Conservation (phyloP, 306 rosid genomes). For the Dalbergia cochinchinensis region DNA sequence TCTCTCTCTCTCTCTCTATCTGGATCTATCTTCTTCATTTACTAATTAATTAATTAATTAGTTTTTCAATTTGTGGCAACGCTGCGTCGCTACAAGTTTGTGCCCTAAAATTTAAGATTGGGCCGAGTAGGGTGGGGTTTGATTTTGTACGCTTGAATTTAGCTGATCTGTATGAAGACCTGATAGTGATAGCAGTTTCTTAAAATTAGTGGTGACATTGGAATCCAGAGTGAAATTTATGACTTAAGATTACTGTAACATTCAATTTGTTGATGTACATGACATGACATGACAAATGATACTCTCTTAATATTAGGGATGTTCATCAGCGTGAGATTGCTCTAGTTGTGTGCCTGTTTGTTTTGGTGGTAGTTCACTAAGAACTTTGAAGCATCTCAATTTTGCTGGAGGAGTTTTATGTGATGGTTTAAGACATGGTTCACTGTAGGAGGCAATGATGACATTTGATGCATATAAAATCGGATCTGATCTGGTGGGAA, state of each 20-base stretch:
- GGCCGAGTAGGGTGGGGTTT: neutral
- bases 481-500: too few relatives aligned
- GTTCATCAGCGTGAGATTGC: neutral
- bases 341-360: too few relatives aligned
- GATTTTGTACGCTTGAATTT: neutral
- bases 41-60: neutral
- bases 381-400: neutral
- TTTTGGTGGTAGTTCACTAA: neutral
- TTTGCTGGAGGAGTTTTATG: neutral
- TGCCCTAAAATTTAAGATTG: constrained; percentile 26
- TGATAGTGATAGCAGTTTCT: neutral
- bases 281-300: neutral
- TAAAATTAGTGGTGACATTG: neutral
- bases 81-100: neutral
- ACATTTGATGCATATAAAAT: too few relatives aligned
- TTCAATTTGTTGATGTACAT: neutral
- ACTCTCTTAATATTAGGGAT: neutral
- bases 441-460: too few relatives aligned
- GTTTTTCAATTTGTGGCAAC: neutral
- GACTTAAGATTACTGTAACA: neutral
- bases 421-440: neutral
- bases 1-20: neutral
- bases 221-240: constrained; percentile 24
- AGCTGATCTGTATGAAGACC: constrained; percentile 20
- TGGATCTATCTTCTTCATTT: neutral